Percentiles rank a stretch among this genome's conserved stretches.
Conservation (phyloP, 148 eudicot genomes). For the Amaranthus palmeri region DNA sequence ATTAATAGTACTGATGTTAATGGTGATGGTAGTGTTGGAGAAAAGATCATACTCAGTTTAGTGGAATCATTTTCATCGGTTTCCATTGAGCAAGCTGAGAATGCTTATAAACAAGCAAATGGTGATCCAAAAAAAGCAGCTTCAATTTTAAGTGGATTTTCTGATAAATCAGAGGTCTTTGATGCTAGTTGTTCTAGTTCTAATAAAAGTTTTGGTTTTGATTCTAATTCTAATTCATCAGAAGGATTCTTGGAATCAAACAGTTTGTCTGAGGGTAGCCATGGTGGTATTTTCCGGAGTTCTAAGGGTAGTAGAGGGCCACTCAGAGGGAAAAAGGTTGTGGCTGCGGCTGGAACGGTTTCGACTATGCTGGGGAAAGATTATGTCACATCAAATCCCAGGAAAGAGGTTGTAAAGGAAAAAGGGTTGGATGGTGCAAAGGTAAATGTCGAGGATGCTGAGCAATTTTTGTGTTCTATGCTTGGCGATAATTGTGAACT, state of each 20-base stretch:
- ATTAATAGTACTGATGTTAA: background rate
- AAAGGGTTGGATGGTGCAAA: constrained; percentile 31
- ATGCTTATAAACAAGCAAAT: constrained; percentile 48
- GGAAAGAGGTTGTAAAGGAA: constrained; percentile 32
- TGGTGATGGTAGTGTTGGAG: constrained; percentile 24
- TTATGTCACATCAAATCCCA: constrained; percentile 47
- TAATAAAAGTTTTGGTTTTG: constrained; percentile 23
- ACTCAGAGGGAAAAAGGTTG: constrained; percentile 50
- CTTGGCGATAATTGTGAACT: constrained; percentile 76
- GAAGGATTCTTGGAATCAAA: constrained; percentile 29
- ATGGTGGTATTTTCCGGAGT: constrained; percentile 11
- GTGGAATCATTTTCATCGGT: constrained; percentile 55
- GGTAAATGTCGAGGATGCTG: constrained; percentile 48
- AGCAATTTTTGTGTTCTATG: constrained; percentile 83
- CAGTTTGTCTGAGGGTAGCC: background rate
- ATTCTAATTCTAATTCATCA: constrained; percentile 29
- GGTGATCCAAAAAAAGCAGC: constrained; percentile 60
- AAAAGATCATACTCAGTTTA: constrained; percentile 32
- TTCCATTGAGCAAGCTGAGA: constrained; percentile 57
- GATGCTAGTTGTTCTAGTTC: constrained; percentile 54
- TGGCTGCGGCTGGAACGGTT: constrained; percentile 72
- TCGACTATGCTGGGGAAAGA: constrained; percentile 60
- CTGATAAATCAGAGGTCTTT: constrained; percentile 26
- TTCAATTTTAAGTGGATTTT: constrained; percentile 41
- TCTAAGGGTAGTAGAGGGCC: constrained; percentile 40